phyloP scores from a whole-genome alignment of 2,329 filamentous ascomycete genomes.

The Aspergillus japonicus region DNA sequence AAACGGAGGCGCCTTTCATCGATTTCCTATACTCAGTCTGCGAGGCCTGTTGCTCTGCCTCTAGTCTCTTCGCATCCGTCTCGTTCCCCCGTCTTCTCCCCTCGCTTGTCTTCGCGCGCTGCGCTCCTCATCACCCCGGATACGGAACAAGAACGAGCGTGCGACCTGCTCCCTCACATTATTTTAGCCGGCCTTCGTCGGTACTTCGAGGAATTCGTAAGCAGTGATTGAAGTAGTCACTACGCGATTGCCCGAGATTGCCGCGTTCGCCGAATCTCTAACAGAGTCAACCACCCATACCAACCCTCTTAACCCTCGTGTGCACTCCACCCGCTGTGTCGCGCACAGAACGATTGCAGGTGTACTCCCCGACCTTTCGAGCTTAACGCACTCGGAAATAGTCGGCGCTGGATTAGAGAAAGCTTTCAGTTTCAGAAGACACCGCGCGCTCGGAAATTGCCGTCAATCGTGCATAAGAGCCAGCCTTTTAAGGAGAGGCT shows the following conservation, averaged over 20 bases:
- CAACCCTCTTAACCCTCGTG: conserved; percentile 1
- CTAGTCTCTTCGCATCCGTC: conserved; percentile 3
- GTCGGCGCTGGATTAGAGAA: background rate
- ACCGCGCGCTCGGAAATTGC: background rate
- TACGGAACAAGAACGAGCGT: conserved; percentile 13
- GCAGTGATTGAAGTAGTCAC: background rate
- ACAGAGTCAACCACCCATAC: background rate
- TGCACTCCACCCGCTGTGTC: background rate
- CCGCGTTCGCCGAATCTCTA: background rate
- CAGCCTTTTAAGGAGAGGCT: conserved; percentile 7
- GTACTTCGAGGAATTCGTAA: background rate
- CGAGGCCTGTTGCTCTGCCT: conserved; percentile 13
- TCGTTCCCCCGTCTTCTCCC: conserved; percentile 2
- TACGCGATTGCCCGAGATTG: background rate
- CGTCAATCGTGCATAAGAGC: conserved; percentile 16
- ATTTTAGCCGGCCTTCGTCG: background rate
- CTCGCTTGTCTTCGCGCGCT: conserved; percentile 16
- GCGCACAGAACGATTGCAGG: background rate
- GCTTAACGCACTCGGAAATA: background rate
- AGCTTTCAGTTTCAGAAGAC: background rate
- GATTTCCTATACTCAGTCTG: background rate
- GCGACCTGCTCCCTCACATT: conserved; percentile 7
- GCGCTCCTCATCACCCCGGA: conserved; percentile 15
- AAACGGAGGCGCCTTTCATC: conserved; percentile 8
- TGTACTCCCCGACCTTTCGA: background rate